phyloP scores from a whole-genome alignment of 2,329 filamentous ascomycete genomes.

The Cladobotryum mycophilum region DNA sequence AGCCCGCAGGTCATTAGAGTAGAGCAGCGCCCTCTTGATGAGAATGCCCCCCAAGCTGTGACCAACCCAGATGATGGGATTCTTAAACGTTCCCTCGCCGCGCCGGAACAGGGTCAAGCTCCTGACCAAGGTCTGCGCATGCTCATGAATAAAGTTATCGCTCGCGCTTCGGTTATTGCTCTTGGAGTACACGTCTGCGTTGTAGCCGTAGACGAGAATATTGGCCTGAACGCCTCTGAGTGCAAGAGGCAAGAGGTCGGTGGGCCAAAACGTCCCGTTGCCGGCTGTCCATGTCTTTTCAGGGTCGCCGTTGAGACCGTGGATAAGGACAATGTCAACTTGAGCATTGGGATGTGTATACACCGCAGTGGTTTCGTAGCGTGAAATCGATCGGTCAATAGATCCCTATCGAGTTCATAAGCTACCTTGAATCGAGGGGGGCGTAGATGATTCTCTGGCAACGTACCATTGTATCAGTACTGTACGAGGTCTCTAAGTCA shows the following conservation, averaged over 20 bases:
- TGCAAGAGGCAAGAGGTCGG: slow-evolving; percentile 57
- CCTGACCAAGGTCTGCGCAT: slow-evolving; percentile 62
- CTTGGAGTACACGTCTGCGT: slow-evolving; percentile 55
- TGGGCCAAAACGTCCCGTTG: slow-evolving; percentile 61
- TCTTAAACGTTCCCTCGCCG: slow-evolving; percentile 47
- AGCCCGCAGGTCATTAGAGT: slow-evolving; percentile 55
- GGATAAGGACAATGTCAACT: slow-evolving; percentile 63
- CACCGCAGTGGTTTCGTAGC: slow-evolving; percentile 54
- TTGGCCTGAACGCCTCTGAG: slow-evolving; percentile 54
- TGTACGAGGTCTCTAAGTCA: no score
- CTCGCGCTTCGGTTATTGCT: slow-evolving; percentile 48
- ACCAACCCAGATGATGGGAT: slow-evolving; percentile 70
- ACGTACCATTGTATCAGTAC: no score
- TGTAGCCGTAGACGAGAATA: slow-evolving; percentile 67
- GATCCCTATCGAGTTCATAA: slow-evolving; percentile 30
- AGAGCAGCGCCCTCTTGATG: slow-evolving; percentile 62
- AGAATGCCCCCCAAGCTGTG: slow-evolving; percentile 70
- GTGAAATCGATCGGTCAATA: slow-evolving; percentile 25
- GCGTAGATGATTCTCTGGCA: no score
- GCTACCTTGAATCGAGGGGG: no score
- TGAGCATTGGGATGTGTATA: slow-evolving; percentile 53
- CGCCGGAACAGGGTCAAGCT: slow-evolving; percentile 58
- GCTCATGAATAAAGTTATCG: slow-evolving; percentile 62
- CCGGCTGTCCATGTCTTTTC: slow-evolving; percentile 55
- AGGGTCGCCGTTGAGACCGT: slow-evolving; percentile 63